phyloP scores from a whole-genome alignment of 1,284 basidiomycete species.

The Irpex sp. region DNA sequence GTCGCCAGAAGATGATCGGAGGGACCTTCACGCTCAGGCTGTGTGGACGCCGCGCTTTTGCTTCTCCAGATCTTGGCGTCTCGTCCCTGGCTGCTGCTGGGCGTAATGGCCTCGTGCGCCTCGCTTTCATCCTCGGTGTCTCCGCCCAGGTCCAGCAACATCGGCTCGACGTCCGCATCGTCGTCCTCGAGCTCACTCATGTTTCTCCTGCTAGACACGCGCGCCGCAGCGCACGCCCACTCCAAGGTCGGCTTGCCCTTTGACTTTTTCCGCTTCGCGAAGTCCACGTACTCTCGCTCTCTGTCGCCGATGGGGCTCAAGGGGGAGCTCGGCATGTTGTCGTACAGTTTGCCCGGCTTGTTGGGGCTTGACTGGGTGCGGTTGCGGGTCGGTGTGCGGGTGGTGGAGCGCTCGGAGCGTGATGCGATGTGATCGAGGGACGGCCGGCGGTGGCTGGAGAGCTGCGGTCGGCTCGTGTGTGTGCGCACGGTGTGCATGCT shows the following conservation, averaged over 20 bases:
- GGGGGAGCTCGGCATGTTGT: slow-evolving; percentile 72
- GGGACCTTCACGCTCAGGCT: background rate
- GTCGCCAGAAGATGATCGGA: background rate
- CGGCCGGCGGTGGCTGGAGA: slow-evolving; percentile 20
- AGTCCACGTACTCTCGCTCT: slow-evolving; percentile 46
- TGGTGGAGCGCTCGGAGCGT: slow-evolving; percentile 23
- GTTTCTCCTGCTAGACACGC: slow-evolving; percentile 34
- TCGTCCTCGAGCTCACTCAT: slow-evolving; percentile 10
- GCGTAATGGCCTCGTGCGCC: slow-evolving; percentile 36
- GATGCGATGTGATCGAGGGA: slow-evolving; percentile 55
- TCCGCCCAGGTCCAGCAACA: slow-evolving; percentile 21
- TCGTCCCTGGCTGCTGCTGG: slow-evolving; percentile 29
- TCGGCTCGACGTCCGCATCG: slow-evolving; percentile 28
- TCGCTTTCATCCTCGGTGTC: slow-evolving; percentile 33
- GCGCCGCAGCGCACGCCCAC: slow-evolving; percentile 68
- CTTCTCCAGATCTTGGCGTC: slow-evolving; percentile 1
- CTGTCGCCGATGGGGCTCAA: slow-evolving; percentile 41
- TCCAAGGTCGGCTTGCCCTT: slow-evolving; percentile 53
- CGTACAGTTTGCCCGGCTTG: slow-evolving; percentile 48
- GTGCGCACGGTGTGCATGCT: slow-evolving; percentile 5
- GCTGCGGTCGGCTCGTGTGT: slow-evolving; percentile 3
- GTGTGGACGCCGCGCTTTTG: background rate
- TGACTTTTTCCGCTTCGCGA: slow-evolving; percentile 33
- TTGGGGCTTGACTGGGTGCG: slow-evolving; percentile 30
- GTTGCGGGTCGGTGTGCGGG: slow-evolving; percentile 13